These are phyloP conservation scores for Rubroshorea leprosula DNA, from an alignment of 345 rosid genomes.

Conservation along the genomic window DNA sequence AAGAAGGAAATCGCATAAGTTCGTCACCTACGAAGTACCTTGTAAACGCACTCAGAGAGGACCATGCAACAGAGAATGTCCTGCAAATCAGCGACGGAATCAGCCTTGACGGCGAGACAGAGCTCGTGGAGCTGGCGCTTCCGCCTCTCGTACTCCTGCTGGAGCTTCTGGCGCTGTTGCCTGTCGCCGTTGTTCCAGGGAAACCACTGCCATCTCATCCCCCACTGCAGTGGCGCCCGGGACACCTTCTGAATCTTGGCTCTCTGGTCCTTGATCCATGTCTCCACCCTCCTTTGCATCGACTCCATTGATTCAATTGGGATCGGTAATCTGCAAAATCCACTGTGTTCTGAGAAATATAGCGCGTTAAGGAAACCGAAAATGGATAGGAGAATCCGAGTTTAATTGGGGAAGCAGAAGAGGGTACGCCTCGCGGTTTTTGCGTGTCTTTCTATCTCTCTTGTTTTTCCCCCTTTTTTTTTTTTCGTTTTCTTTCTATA, in stretches of 20 bases:
- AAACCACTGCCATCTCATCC: slow-evolving; percentile 77
- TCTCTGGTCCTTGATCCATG: slow-evolving; percentile 91
- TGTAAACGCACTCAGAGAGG: slow-evolving; percentile 89
- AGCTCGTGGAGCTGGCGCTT: slow-evolving; percentile 73
- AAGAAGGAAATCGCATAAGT: too few species aligned
- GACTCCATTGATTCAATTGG: slow-evolving; percentile 36
- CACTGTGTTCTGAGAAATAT: not conserved
- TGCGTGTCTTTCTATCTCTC: not conserved
- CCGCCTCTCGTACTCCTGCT: slow-evolving; percentile 67
- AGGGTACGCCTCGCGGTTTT: not conserved
- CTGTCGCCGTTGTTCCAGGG: slow-evolving; percentile 56
- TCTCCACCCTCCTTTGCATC: slow-evolving; percentile 64
- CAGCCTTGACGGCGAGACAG: slow-evolving; percentile 71
- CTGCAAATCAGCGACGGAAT: slow-evolving; percentile 74
- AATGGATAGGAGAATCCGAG: slow-evolving; percentile 1
- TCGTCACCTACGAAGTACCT: slow-evolving; percentile 32
- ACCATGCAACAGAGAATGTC: slow-evolving; percentile 97
- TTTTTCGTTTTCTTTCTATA: too few species aligned
- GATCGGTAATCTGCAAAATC: not conserved
- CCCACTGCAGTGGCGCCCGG: slow-evolving; percentile 84
- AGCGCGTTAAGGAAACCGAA: not conserved
- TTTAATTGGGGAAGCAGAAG: not conserved
- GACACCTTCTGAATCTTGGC: slow-evolving; percentile 61
- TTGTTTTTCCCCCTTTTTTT: not conserved
- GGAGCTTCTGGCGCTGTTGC: slow-evolving; percentile 59